These are phyloP conservation scores for Globisporangium splendens DNA, from an alignment of 352 stramenopile genomes.

Conservation along the genomic window DNA sequence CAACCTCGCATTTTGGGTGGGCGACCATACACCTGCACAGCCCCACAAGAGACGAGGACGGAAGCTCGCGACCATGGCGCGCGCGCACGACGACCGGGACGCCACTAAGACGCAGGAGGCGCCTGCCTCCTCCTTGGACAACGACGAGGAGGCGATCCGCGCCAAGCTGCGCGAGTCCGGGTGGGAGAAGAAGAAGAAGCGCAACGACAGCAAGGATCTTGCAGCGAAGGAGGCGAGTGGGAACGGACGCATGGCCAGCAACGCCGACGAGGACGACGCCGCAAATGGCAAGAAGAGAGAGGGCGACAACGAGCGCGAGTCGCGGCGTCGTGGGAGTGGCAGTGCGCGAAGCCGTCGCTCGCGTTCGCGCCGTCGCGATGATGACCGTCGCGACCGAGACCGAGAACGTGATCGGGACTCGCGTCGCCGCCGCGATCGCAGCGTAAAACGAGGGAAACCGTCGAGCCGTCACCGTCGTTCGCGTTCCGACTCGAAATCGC, in stretches of 20 bases:
- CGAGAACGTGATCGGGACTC: slow-evolving; percentile 23
- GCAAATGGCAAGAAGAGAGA: slow-evolving; percentile 5
- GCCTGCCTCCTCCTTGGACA: background rate
- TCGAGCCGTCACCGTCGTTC: slow-evolving; percentile 23
- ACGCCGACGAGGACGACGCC: slow-evolving; percentile 1
- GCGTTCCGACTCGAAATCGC: slow-evolving; percentile 21
- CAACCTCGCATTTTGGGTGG: too few relatives aligned
- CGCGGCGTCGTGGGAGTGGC: slow-evolving; percentile 10
- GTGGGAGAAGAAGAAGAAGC: slow-evolving; percentile 67
- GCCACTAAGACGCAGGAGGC: too few relatives aligned
- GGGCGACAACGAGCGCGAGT: slow-evolving; percentile 8
- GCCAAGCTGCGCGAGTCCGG: slow-evolving; percentile 67
- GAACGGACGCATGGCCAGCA: slow-evolving; percentile 16
- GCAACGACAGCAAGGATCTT: slow-evolving; percentile 14
- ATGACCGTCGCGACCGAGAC: slow-evolving; percentile 7
- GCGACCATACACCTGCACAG: too few relatives aligned
- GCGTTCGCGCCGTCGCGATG: slow-evolving; percentile 17
- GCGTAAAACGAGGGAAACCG: slow-evolving; percentile 22
- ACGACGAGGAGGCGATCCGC: slow-evolving; percentile 66
- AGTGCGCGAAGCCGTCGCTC: slow-evolving; percentile 20
- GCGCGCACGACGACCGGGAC: too few relatives aligned
- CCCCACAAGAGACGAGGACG: too few relatives aligned
- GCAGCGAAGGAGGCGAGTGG: too few relatives aligned
- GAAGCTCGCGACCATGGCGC: too few relatives aligned
- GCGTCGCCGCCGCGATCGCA: slow-evolving; percentile 26